Conservation (phyloP, 768 basidiomycete genomes). For the Lactarius trivialis region DNA sequence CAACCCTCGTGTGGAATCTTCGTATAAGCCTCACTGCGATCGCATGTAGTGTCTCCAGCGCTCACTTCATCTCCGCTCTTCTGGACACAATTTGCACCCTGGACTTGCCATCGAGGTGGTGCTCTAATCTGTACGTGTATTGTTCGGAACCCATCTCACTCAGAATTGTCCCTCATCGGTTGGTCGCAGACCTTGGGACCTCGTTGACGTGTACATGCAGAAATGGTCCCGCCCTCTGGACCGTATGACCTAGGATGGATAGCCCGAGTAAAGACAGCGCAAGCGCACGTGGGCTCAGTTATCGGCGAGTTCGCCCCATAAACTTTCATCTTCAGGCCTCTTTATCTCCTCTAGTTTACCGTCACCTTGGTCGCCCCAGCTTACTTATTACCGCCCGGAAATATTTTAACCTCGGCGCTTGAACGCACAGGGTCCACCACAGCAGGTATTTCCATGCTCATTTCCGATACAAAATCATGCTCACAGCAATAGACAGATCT, state of each 20-base stretch:
- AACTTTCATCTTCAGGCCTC: not conserved
- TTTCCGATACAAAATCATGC: slow-evolving; percentile 4
- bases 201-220: not conserved
- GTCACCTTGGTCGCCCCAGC: not conserved
- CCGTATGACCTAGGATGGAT: not conserved
- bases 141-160: not conserved
- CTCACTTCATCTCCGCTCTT: slow-evolving; percentile 7
- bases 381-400: not conserved
- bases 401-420: not conserved
- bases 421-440: not conserved
- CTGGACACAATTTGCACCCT: not conserved
- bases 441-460: not conserved
- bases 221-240: not conserved
- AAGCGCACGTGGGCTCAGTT: not conserved
- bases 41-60: slow-evolving; percentile 3
- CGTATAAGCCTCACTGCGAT: not conserved
- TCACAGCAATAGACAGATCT: not conserved
- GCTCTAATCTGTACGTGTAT: slow-evolving; percentile 1
- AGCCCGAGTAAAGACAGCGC: not conserved
- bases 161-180: not conserved
- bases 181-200: not conserved
- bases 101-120: not conserved
- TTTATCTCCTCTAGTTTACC: not conserved
- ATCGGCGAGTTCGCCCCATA: not conserved
- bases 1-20: slow-evolving; percentile 1